phyloP scores from a whole-genome alignment of 192 early-diverging fungal genomes.

The Coemansia sp. region DNA sequence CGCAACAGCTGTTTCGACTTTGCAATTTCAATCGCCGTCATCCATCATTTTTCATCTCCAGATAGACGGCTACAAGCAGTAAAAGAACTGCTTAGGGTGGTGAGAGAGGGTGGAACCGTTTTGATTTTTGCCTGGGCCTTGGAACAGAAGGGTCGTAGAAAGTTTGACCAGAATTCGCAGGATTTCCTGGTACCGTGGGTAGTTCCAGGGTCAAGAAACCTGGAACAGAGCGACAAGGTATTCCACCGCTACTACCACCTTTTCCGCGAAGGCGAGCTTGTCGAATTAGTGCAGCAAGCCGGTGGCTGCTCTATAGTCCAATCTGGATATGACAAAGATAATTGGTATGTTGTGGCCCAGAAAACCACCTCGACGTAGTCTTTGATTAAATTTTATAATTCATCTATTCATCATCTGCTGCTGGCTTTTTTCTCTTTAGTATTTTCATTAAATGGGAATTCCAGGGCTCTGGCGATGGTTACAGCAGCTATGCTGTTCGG shows the following conservation, averaged over 20 bases:
- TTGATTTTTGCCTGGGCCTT: conserved; percentile 96
- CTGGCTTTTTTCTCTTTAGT: neutral
- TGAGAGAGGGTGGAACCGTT: conserved; percentile 63
- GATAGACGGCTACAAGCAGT: conserved; percentile 73
- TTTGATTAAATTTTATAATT: neutral
- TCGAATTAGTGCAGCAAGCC: conserved; percentile 59
- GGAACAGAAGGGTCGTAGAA: conserved; percentile 80
- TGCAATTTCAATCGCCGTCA: conserved; percentile 92
- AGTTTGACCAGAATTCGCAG: conserved; percentile 72
- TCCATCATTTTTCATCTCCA: conserved; percentile 84
- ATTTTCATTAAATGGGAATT: conserved; percentile 33
- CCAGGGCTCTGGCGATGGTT: conserved; percentile 49
- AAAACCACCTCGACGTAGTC: conserved; percentile 1
- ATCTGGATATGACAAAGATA: conserved; percentile 92
- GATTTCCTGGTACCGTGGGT: conserved; percentile 96
- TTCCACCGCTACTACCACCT: conserved; percentile 89
- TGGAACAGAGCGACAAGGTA: conserved; percentile 17
- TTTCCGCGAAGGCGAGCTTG: conserved; percentile 83
- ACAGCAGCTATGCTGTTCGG: conserved; percentile 31
- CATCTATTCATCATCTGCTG: neutral
- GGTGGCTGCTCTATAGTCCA: conserved; percentile 57
- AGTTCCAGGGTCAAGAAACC: conserved; percentile 56
- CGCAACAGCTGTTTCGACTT: conserved; percentile 79
- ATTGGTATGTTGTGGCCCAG: conserved; percentile 83
- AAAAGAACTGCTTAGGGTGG: conserved; percentile 74